A percentile compares a stretch with the other conserved stretches of the same genome.
Evolutionary conservation across 495 filamentous ascomycete genomes (phyloP).

Genomic region (Aspergillus cristatus): DNA sequence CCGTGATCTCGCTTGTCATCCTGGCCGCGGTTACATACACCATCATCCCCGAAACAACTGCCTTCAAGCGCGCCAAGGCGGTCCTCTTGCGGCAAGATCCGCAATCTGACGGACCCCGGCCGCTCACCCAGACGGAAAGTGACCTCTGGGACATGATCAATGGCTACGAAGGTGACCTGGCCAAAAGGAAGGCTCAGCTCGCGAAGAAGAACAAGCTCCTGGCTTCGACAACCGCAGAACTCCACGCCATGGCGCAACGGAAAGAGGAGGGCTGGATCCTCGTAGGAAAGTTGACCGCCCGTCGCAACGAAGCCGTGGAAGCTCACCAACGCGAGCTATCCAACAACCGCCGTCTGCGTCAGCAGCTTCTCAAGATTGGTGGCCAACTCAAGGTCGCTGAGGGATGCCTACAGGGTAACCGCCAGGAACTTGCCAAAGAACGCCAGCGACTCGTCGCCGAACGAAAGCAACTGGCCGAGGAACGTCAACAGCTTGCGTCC

Average conservation of each 20-base stretch:
- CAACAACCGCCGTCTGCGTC: neutral
- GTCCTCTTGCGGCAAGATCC: neutral
- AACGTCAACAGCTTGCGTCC: too few species aligned
- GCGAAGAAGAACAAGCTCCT: neutral
- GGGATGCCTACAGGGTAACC: too few species aligned
- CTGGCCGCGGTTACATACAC: neutral
- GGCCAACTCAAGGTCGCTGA: neutral
- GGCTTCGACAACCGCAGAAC: conserved; percentile 1
- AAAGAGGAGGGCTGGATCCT: conserved; percentile 1
- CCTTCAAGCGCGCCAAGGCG: neutral
- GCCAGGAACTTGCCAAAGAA: too few species aligned
- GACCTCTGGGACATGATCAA: conserved; percentile 1
- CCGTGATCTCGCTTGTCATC: neutral
- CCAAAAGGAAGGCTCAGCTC: neutral
- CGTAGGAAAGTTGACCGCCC: neutral
- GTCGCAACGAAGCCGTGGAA: neutral
- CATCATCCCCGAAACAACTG: neutral
- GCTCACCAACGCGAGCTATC: neutral
- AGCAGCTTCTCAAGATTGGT: neutral
- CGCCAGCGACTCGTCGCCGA: too few species aligned
- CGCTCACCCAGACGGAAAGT: neutral
- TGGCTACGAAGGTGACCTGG: neutral
- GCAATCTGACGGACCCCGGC: neutral
- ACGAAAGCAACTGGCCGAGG: too few species aligned
- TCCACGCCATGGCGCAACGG: neutral